These are phyloP conservation scores for Talaromyces marneffei DNA, from an alignment of 2,329 filamentous ascomycete genomes.

Conservation along the genomic window DNA sequence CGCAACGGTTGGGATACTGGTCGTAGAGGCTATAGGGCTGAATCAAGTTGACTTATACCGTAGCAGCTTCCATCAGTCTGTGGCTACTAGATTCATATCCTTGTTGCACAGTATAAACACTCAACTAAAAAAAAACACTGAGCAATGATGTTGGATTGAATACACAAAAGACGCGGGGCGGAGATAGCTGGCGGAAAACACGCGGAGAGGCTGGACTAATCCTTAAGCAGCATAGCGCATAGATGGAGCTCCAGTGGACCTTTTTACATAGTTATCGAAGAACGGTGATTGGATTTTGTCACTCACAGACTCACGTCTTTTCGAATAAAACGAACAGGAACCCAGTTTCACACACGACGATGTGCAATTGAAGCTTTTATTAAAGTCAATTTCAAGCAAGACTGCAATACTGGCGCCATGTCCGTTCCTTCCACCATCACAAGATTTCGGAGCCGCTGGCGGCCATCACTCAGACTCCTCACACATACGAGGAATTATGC, in stretches of 20 bases:
- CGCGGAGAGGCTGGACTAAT: not conserved
- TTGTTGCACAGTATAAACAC: too few species aligned
- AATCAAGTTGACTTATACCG: not conserved
- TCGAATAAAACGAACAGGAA: not conserved
- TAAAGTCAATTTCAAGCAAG: too few species aligned
- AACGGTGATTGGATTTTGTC: not conserved
- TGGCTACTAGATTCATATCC: not conserved
- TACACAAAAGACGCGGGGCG: conserved; percentile 1
- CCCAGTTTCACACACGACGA: not conserved
- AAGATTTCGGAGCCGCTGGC: conserved; percentile 9
- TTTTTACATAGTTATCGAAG: not conserved
- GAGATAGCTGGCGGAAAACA: conserved; percentile 6
- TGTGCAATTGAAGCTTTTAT: not conserved
- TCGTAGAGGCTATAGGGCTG: not conserved
- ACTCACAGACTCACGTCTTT: not conserved
- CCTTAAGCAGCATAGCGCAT: not conserved
- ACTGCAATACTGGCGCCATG: conserved; percentile 17
- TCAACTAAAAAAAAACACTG: not conserved
- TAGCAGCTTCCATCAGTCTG: not conserved
- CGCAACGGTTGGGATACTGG: not conserved
- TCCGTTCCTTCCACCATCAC: conserved; percentile 16
- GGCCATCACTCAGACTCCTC: conserved; percentile 13
- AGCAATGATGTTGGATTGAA: not conserved
- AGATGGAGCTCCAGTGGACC: not conserved
- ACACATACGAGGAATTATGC: conserved; percentile 57